Conservation (phyloP, 305 asterid species). For the Lippia alba region DNA sequence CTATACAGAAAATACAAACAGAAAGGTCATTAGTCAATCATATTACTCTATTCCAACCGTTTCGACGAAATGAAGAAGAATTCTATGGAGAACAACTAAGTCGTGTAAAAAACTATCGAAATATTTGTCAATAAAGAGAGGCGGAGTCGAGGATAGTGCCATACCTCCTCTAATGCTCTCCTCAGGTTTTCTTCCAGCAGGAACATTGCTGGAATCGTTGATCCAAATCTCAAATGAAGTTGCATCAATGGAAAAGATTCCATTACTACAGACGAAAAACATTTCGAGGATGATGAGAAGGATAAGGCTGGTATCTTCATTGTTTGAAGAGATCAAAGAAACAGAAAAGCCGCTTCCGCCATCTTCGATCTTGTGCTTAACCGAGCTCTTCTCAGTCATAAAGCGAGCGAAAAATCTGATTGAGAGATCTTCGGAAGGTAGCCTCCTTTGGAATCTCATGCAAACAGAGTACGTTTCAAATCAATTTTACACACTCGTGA, state of each 20-base stretch:
- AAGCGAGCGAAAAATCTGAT: slow-evolving; percentile 55
- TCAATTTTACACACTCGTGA: slow-evolving; percentile 57
- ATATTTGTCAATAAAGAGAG: slow-evolving; percentile 22
- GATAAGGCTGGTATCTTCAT: slow-evolving; percentile 61
- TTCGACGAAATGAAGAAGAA: slow-evolving; percentile 32
- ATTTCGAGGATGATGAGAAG: slow-evolving; percentile 64
- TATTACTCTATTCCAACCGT: slow-evolving; percentile 45
- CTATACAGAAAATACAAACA: slow-evolving; percentile 51
- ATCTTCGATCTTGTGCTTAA: slow-evolving; percentile 70
- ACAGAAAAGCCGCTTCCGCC: slow-evolving; percentile 64
- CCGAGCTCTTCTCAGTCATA: slow-evolving; percentile 67
- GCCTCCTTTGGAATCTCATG: slow-evolving; percentile 72
- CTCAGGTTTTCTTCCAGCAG: slow-evolving; percentile 56
- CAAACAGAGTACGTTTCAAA: slow-evolving; percentile 65
- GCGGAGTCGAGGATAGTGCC: slow-evolving; percentile 40
- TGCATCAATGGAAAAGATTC: slow-evolving; percentile 44
- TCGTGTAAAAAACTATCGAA: slow-evolving; percentile 19
- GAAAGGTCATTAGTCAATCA: slow-evolving; percentile 34
- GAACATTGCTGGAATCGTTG: slow-evolving; percentile 62
- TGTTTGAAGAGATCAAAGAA: slow-evolving; percentile 78
- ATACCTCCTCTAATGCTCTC: slow-evolving; percentile 47
- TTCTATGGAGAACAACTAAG: slow-evolving; percentile 3
- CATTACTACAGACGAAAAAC: slow-evolving; percentile 59
- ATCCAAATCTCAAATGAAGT: slow-evolving; percentile 57
- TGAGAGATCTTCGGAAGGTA: slow-evolving; percentile 59